These are phyloP conservation scores for Corylus heterophylla DNA, from an alignment of 306 rosid species.

Conservation along the genomic window DNA sequence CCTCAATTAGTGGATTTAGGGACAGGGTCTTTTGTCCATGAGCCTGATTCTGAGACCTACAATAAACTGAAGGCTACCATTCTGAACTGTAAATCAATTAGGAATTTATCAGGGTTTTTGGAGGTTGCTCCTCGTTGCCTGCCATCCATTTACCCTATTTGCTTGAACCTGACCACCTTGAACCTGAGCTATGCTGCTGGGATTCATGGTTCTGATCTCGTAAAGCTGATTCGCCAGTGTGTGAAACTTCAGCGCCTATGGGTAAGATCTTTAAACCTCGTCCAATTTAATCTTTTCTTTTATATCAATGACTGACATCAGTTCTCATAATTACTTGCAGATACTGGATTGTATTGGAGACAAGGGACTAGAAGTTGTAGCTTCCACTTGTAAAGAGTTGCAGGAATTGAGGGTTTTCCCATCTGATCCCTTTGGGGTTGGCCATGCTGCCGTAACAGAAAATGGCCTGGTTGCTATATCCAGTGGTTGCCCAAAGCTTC, in stretches of 20 bases:
- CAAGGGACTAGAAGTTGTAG: conserved; percentile 74
- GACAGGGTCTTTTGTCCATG: conserved; percentile 62
- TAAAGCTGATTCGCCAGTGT: conserved; percentile 55
- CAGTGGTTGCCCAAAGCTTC: conserved; percentile 77
- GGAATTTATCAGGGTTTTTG: conserved; percentile 83
- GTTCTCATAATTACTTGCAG: conserved; percentile 39
- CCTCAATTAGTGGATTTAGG: conserved; percentile 85
- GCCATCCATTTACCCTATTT: conserved; percentile 63
- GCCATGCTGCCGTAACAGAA: conserved; percentile 70
- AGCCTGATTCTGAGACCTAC: conserved; percentile 51
- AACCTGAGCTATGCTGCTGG: conserved; percentile 92
- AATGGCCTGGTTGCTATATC: conserved; percentile 85
- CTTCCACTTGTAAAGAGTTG: conserved; percentile 70
- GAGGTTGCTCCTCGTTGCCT: conserved; percentile 72
- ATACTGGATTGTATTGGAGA: conserved; percentile 87
- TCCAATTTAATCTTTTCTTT: not conserved
- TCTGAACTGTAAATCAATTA: conserved; percentile 60
- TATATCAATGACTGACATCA: conserved; percentile 5
- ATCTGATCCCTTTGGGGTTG: conserved; percentile 53
- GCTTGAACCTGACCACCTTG: conserved; percentile 64
- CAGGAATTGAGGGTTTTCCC: conserved; percentile 93
- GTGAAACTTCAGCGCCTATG: conserved; percentile 76
- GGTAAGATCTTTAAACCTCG: conserved; percentile 44
- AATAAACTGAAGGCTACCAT: conserved; percentile 46
- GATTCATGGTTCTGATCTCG: conserved; percentile 57